Evolutionary conservation across 1,284 basidiomycete species (phyloP).

Genomic region (Sutorius eximius): DNA sequence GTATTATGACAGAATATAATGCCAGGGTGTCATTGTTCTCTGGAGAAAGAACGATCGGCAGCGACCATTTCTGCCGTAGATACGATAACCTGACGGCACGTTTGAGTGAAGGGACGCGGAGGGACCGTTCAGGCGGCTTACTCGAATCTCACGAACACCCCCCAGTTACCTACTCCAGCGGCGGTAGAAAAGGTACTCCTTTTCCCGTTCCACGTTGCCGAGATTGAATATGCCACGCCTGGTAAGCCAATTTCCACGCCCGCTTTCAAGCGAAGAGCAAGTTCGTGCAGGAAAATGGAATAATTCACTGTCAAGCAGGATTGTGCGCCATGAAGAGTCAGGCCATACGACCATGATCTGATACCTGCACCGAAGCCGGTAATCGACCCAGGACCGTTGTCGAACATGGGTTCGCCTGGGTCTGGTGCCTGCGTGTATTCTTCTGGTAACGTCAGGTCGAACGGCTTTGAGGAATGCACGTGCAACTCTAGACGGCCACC

Average conservation of each 20-base stretch:
- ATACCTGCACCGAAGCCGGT: conserved; percentile 33
- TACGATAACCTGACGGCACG: conserved; percentile 38
- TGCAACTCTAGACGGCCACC: conserved; percentile 30
- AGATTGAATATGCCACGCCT: conserved; percentile 30
- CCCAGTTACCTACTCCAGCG: conserved; percentile 34
- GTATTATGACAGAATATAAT: conserved; percentile 46
- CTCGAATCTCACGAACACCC: conserved; percentile 37
- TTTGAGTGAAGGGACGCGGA: conserved; percentile 3
- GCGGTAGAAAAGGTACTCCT: conserved; percentile 30
- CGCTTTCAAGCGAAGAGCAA: conserved; percentile 37
- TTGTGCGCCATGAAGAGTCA: conserved; percentile 30
- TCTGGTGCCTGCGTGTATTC: conserved; percentile 22
- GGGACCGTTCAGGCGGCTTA: conserved; percentile 16
- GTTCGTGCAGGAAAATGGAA: conserved; percentile 32
- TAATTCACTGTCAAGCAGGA: conserved; percentile 34
- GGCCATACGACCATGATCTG: conserved; percentile 34
- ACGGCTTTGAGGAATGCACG: conserved; percentile 33
- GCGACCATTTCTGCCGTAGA: conserved; percentile 51
- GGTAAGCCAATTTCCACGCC: conserved; percentile 33
- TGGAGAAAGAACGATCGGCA: conserved; percentile 56
- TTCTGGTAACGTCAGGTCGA: conserved; percentile 32
- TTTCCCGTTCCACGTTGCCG: conserved; percentile 35
- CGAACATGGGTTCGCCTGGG: conserved; percentile 22
- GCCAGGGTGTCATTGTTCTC: conserved; percentile 46
- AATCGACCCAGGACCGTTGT: conserved; percentile 33